Evolutionary conservation across 2,329 filamentous ascomycete genomes (phyloP), one percentile per base, ranked within the genome.

Genomic region (Pestalotiopsis sp.): DNA sequence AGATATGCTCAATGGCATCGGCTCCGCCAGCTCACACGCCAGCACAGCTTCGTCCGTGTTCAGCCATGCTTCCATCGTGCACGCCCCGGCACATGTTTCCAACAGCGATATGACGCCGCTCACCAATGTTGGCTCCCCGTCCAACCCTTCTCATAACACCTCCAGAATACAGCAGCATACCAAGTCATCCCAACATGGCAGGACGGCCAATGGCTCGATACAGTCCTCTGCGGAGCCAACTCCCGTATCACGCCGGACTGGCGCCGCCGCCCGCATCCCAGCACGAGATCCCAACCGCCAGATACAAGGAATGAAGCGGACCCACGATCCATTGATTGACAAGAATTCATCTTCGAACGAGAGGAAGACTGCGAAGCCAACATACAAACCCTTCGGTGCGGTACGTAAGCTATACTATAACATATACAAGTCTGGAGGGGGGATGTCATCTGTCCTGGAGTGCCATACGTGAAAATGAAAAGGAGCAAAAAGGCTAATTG

Each of bases 31-130:
- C 81, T 94, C 92, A 68, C 86, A 91, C 76, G 85, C 87, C 68
- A 94, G 91, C 82, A 89, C 90, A 67, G 86, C 87, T 65, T 94
- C 91, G 59, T 94, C 93, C 67, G 85, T 92, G 72, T 92, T 93
- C 81, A 93, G 90, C 80, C 78, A 77, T 71, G 80, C 78, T 72
- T 80, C 83, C 76, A 80, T 80, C 72, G 74, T 83, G 72, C 80
- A 81, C 73, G 74, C 79, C 69, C 79, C 83, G 72, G 82, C 83
- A 69, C 73, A 71, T 71, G 72, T 74, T 64, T 76, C 82, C 80
- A 78, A 82, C 78, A 80, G 80, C 81, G 79, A 85, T 76, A 78
- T 83, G 73, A 87, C 86, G 59, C 86, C 86, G 70, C 82, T 85
- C 73, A 86, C 85, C 65, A 82, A 80, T 72, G 81, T 82, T 81